A percentile compares a stretch with the other conserved stretches of the same genome.
These are phyloP conservation scores for Saccharomycopsis sp. DNA, from an alignment of 805 yeast genomes.

Conservation along the genomic window DNA sequence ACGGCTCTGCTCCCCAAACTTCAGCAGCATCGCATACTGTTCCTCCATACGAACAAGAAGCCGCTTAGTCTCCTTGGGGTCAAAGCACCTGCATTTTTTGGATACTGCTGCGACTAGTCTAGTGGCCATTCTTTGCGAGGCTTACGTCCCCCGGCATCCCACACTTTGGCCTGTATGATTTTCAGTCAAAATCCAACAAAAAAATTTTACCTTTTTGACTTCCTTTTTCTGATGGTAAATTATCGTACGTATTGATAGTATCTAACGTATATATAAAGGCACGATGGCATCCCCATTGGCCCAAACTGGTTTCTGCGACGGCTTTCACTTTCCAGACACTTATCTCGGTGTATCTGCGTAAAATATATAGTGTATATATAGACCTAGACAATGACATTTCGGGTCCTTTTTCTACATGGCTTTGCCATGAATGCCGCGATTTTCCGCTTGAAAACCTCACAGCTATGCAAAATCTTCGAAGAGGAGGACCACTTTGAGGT, in stretches of 20 bases:
- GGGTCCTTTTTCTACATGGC: not conserved
- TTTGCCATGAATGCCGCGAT: constrained; percentile 4
- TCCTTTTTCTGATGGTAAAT: not conserved
- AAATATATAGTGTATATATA: not conserved
- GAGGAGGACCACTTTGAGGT: not conserved
- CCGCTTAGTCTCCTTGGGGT: not conserved
- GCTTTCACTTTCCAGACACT: not conserved
- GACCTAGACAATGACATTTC: not conserved
- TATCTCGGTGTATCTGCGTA: no score
- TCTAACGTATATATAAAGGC: no score
- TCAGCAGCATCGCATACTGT: not conserved
- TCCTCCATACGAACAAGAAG: not conserved
- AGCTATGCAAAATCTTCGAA: not conserved
- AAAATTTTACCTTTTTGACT: not conserved
- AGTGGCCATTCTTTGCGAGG: not conserved
- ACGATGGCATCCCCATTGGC: not conserved
- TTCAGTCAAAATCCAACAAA: not conserved
- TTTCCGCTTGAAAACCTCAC: not conserved
- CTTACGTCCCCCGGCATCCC: not conserved
- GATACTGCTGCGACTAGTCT: not conserved
- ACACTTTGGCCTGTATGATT: not conserved
- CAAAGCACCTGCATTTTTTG: not conserved
- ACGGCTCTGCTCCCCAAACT: not conserved
- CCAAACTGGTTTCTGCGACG: no score
- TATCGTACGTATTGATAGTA: not conserved